Conservation (phyloP, 2,329 filamentous ascomycete genomes). For the Alternaria ventricosa region DNA sequence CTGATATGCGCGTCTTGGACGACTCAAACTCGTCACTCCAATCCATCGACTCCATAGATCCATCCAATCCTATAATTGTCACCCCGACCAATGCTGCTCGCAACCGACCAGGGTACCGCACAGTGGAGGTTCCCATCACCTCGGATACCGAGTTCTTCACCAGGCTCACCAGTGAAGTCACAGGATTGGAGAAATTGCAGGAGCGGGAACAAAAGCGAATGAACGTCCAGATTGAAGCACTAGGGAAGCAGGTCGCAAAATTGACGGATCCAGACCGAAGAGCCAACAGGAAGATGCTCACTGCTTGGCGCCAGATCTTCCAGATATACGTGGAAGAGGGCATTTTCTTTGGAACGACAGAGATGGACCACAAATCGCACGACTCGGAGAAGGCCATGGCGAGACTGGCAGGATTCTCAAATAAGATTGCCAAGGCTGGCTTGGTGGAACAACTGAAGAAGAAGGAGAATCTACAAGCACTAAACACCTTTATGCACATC, state of each 20-base stretch:
- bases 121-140: slow-evolving; percentile 76
- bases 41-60: slow-evolving; percentile 1
- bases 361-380: slow-evolving; percentile 72
- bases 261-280: slow-evolving; percentile 70
- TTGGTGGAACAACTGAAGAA: slow-evolving; percentile 69
- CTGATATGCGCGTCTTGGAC: slow-evolving; percentile 46
- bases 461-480: slow-evolving; percentile 67
- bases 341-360: slow-evolving; percentile 81
- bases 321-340: slow-evolving; percentile 80
- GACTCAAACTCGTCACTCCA: slow-evolving; percentile 26
- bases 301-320: slow-evolving; percentile 81
- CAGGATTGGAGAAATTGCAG: slow-evolving; percentile 72
- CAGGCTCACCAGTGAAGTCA: slow-evolving; percentile 74
- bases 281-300: slow-evolving; percentile 68
- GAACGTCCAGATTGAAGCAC: slow-evolving; percentile 65
- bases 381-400: slow-evolving; percentile 69
- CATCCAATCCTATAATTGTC: not conserved
- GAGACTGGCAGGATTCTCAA: slow-evolving; percentile 74
- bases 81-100: not conserved
- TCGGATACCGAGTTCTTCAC: slow-evolving; percentile 83
- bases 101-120: slow-evolving; percentile 42
- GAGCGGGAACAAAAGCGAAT: slow-evolving; percentile 69
- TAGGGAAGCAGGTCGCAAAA: slow-evolving; percentile 69
- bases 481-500: slow-evolving; percentile 72
- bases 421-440: slow-evolving; percentile 66